Conservation (phyloP, 1,284 basidiomycete species). For the Phylloboletellus chloephorus region DNA sequence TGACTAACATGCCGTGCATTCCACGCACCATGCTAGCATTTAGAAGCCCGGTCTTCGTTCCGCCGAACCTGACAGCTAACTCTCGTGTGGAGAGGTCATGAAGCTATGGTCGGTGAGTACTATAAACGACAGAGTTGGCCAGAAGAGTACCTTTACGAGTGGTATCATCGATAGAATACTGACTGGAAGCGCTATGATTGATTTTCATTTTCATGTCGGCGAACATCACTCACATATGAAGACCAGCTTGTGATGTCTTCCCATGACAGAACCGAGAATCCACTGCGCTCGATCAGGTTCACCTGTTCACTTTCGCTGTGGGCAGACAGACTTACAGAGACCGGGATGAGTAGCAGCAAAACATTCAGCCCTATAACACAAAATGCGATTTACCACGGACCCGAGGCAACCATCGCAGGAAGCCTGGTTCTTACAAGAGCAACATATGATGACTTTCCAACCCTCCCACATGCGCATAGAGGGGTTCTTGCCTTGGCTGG, state of each 20-base stretch:
- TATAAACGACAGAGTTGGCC: background rate
- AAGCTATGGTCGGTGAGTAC: conserved; percentile 38
- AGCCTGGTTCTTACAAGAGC: conserved; percentile 47
- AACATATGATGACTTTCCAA: conserved; percentile 51
- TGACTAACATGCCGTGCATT: background rate
- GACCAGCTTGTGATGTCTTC: conserved; percentile 51
- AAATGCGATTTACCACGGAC: background rate
- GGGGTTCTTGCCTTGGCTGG: conserved; percentile 5
- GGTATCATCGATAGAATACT: conserved; percentile 64
- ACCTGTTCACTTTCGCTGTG: background rate
- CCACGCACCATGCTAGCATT: conserved; percentile 73
- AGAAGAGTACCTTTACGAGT: conserved; percentile 55
- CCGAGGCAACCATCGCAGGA: background rate
- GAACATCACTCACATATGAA: conserved; percentile 52
- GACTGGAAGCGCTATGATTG: conserved; percentile 38
- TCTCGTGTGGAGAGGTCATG: conserved; percentile 79
- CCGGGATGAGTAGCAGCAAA: conserved; percentile 53
- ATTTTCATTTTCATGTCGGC: background rate
- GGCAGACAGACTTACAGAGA: conserved; percentile 43
- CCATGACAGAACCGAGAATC: conserved; percentile 53
- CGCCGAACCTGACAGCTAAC: conserved; percentile 68
- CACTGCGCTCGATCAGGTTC: conserved; percentile 41
- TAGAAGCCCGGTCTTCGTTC: conserved; percentile 71
- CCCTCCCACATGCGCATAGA: conserved; percentile 35
- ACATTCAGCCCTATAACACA: conserved; percentile 55